Evolutionary conservation across 2,329 filamentous ascomycete genomes (phyloP).

Genomic region (Calonectria leucothoes): DNA sequence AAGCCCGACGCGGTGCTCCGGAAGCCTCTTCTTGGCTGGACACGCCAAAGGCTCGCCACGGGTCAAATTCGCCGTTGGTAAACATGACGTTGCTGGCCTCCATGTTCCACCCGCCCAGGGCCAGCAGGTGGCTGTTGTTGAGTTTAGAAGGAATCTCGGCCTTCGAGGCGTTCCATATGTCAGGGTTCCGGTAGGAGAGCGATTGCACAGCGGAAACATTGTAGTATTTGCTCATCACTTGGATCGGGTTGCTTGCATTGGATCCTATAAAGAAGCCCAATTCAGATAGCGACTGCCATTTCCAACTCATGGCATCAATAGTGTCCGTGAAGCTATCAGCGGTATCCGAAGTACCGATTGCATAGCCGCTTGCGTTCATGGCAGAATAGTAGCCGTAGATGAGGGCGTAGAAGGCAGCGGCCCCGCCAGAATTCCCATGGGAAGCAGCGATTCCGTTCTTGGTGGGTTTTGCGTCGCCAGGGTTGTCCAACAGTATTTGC

Average conservation of each 20-base stretch:
- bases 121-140: constrained; percentile 53
- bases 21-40: constrained; percentile 15
- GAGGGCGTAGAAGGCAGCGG: constrained; percentile 17
- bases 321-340: no score
- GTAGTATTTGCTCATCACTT: constrained; percentile 15
- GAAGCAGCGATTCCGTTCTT: constrained; percentile 10
- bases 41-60: constrained; percentile 37
- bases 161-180: not conserved
- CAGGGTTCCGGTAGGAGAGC: not conserved
- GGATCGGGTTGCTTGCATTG: constrained; percentile 10
- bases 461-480: not conserved
- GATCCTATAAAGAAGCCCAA: constrained; percentile 25
- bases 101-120: constrained; percentile 43
- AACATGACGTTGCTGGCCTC: constrained; percentile 40
- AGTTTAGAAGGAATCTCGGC: constrained; percentile 4
- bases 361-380: not conserved
- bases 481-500: not conserved
- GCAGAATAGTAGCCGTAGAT: constrained; percentile 14
- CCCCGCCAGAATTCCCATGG: constrained; percentile 3
- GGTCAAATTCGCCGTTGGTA: constrained; percentile 44
- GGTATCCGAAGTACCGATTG: not conserved
- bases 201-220: constrained; percentile 9
- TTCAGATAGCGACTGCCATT: constrained; percentile 24
- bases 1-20: not conserved
- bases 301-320: constrained; percentile 27